Conservation (phyloP, 805 yeast species). For the Saccharomycopsis lassenensis region DNA sequence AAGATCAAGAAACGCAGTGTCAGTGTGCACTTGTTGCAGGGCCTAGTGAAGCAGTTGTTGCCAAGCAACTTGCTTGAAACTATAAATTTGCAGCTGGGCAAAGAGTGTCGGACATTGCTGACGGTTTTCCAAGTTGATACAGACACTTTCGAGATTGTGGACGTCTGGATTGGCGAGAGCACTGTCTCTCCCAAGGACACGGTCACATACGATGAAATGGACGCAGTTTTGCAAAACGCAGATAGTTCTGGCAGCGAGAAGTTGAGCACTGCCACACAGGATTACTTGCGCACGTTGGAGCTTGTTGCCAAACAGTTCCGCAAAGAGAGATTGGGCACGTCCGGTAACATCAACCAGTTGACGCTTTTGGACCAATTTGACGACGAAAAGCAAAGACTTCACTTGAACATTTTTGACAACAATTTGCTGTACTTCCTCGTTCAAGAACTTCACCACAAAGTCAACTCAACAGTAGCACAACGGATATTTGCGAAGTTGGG, state of each 20-base stretch:
- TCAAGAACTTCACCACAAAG: constrained; percentile 70
- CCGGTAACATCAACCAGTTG: constrained; percentile 35
- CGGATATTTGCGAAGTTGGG: constrained; percentile 67
- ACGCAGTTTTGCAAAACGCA: constrained; percentile 32
- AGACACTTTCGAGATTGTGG: constrained; percentile 56
- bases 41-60: constrained; percentile 47
- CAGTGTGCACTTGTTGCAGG: constrained; percentile 80
- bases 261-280: constrained; percentile 46
- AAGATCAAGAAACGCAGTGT: constrained; percentile 86
- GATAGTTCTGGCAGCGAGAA: constrained; percentile 5
- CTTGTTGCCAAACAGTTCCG: constrained; percentile 60
- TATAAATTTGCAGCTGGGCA: constrained; percentile 50
- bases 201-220: constrained; percentile 45
- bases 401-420: constrained; percentile 61
- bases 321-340: constrained; percentile 51
- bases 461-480: constrained; percentile 79
- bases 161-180: constrained; percentile 68
- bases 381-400: constrained; percentile 68
- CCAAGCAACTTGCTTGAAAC: constrained; percentile 54
- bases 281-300: constrained; percentile 52
- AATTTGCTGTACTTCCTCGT: constrained; percentile 46
- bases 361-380: constrained; percentile 72
- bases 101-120: constrained; percentile 56
- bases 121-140: constrained; percentile 75
- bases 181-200: constrained; percentile 51